Evolutionary conservation across 2,329 filamentous ascomycete genomes (phyloP), one percentile per base, ranked within the genome.

Genomic region (Diaporthe amygdali): DNA sequence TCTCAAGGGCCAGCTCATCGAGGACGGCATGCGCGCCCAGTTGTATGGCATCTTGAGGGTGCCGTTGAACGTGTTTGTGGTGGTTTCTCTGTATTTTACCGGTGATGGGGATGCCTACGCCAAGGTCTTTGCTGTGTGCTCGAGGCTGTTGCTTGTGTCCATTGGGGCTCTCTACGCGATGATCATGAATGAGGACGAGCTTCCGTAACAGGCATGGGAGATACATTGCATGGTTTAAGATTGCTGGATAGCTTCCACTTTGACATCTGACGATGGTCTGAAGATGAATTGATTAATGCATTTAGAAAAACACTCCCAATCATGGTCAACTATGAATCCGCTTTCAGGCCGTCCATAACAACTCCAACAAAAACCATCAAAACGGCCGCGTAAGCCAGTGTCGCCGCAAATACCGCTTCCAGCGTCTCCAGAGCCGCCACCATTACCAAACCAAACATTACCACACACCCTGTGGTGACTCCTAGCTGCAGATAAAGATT

Each of bases 11-110:
- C 79, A 81, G 46, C 78, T 89, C 6, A 83, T 90, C 20, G 84
- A 86, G 1, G 87, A 90, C 75, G 84, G 82, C 3, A 81, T 85
- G 9, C 79, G 88, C 52, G 87, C 85, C 7, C 85, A 85, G 73
- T 83, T 89, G 7, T 90, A 90, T 74, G 85, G 84, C 1, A 79
- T 88, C 61, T 76, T 90, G 74, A 82, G 88, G 46, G 82, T 91
- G 17, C 89, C 89, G 14, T 78, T 91, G 72, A 91, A 91, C 75
- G 73, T 87, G 20, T 89, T 89, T 75, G 87, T 90, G 2, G 84
- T 89, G 12, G 79, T 84, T 7, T 84, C 86, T 15, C 76, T 89
- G 69, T 76, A 82, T 32, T 74, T 86, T 39, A 79, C 79, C 17
- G 75, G 77, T 6, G 77, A 79, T 44, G 76, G 76, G 3, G 74